These are phyloP conservation scores for Metarhizium sp. DNA, from an alignment of 2,329 filamentous ascomycete genomes.

Conservation along the genomic window DNA sequence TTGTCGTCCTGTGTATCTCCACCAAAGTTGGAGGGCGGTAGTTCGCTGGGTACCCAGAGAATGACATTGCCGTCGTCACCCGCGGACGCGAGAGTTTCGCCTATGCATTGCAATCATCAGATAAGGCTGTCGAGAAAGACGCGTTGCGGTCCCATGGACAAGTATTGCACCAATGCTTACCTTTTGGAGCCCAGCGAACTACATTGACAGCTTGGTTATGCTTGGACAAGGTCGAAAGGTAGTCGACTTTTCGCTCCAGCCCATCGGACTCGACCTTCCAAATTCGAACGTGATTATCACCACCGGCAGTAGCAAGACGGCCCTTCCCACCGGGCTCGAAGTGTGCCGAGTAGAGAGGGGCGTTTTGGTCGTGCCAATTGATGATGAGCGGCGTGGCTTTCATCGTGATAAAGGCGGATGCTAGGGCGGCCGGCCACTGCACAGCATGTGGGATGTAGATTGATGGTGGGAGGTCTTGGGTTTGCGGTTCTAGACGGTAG, in stretches of 20 bases:
- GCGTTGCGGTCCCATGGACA: neutral
- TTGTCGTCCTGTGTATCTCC: slow-evolving; percentile 86
- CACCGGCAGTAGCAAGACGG: slow-evolving; percentile 84
- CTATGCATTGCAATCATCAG: slow-evolving; percentile 32
- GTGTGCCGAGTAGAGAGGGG: slow-evolving; percentile 93
- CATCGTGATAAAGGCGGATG: slow-evolving; percentile 48
- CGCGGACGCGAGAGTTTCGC: slow-evolving; percentile 86
- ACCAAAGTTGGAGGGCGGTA: slow-evolving; percentile 60
- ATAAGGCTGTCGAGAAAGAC: neutral
- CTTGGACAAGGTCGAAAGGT: slow-evolving; percentile 82
- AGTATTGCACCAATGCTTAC: slow-evolving; percentile 35
- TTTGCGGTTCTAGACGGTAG: neutral
- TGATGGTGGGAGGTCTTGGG: neutral
- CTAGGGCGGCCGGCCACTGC: slow-evolving; percentile 16
- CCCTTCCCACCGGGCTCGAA: slow-evolving; percentile 91
- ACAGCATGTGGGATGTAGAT: slow-evolving; percentile 19
- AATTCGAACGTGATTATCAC: slow-evolving; percentile 92
- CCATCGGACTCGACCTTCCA: slow-evolving; percentile 85
- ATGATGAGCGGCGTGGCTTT: slow-evolving; percentile 94
- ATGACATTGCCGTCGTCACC: slow-evolving; percentile 97
- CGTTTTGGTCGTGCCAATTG: slow-evolving; percentile 97
- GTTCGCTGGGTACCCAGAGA: slow-evolving; percentile 86
- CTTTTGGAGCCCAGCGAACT: slow-evolving; percentile 89
- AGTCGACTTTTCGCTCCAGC: slow-evolving; percentile 81
- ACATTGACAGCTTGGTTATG: slow-evolving; percentile 98